Percentiles rank a stretch among this genome's conserved stretches.
phyloP scores from a whole-genome alignment of 2,329 filamentous ascomycete genomes.

The Claviceps monticola region DNA sequence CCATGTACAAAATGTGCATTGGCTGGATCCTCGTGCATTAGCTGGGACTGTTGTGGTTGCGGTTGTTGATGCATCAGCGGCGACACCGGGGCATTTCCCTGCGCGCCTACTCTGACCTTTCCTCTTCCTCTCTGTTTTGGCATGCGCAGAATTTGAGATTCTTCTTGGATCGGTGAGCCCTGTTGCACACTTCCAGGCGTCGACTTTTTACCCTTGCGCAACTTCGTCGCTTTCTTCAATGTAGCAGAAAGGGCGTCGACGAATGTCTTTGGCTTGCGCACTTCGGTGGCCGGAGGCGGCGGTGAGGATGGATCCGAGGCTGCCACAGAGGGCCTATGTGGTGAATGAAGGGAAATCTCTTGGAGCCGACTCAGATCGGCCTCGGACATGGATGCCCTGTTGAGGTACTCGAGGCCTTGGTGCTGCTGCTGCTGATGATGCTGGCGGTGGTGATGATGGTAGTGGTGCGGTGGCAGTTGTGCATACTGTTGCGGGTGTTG shows the following conservation, averaged over 20 bases:
- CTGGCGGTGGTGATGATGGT: neutral
- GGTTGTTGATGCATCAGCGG: slow-evolving; percentile 15
- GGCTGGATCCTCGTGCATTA: slow-evolving; percentile 12
- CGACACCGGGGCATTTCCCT: slow-evolving; percentile 10
- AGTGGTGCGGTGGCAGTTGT: neutral
- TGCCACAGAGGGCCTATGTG: slow-evolving; percentile 14
- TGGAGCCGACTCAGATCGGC: slow-evolving; percentile 33
- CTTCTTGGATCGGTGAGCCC: slow-evolving; percentile 19
- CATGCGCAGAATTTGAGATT: slow-evolving; percentile 16
- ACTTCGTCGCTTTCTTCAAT: slow-evolving; percentile 24
- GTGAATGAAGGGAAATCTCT: slow-evolving; percentile 31
- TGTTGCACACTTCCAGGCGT: slow-evolving; percentile 9
- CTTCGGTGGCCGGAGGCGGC: slow-evolving; percentile 17
- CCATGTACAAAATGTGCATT: slow-evolving; percentile 20
- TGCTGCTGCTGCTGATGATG: neutral
- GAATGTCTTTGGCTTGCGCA: slow-evolving; percentile 24
- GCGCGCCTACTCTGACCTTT: slow-evolving; percentile 10
- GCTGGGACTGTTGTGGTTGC: slow-evolving; percentile 1
- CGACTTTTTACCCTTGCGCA: slow-evolving; percentile 18
- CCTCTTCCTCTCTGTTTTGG: slow-evolving; percentile 19
- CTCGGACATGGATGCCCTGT: slow-evolving; percentile 30
- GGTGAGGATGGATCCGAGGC: slow-evolving; percentile 19
- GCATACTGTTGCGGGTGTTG: slow-evolving; percentile 6
- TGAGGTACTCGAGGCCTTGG: slow-evolving; percentile 12
- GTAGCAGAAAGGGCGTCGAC: slow-evolving; percentile 28